Conservation (phyloP, 2,329 filamentous ascomycete genomes). For the Stemphylium beticola region DNA sequence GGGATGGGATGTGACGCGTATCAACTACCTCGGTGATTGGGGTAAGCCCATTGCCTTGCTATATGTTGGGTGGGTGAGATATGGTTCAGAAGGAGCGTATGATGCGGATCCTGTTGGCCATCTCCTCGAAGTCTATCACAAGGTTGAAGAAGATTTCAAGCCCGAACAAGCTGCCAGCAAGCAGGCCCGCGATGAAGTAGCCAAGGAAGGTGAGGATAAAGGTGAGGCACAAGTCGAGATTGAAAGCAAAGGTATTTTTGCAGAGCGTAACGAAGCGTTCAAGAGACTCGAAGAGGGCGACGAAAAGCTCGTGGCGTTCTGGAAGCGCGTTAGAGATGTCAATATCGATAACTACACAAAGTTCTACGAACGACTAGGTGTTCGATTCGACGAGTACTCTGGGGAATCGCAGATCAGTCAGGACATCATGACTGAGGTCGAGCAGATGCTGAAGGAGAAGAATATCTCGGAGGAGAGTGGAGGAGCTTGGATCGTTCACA, state of each 20-base stretch:
- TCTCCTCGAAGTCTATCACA: slow-evolving; percentile 72
- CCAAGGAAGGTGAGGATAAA: slow-evolving; percentile 59
- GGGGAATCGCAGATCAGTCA: slow-evolving; percentile 76
- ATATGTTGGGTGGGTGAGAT: slow-evolving; percentile 69
- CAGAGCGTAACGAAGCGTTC: slow-evolving; percentile 61
- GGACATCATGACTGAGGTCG: slow-evolving; percentile 69
- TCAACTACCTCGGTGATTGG: slow-evolving; percentile 75
- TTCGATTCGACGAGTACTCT: slow-evolving; percentile 73
- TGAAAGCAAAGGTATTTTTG: slow-evolving; percentile 40
- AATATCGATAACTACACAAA: slow-evolving; percentile 71
- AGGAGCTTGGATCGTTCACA: slow-evolving; percentile 76
- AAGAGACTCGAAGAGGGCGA: slow-evolving; percentile 75
- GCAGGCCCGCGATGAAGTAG: slow-evolving; percentile 58
- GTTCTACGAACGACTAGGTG: slow-evolving; percentile 73
- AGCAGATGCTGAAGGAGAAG: slow-evolving; percentile 67
- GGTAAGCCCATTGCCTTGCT: slow-evolving; percentile 68
- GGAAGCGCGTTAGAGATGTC: slow-evolving; percentile 70
- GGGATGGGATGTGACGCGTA: slow-evolving; percentile 66
- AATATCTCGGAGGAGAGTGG: slow-evolving; percentile 71
- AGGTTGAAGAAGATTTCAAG: slow-evolving; percentile 66
- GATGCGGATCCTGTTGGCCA: slow-evolving; percentile 71
- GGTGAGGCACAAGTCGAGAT: slow-evolving; percentile 36
- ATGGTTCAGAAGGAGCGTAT: slow-evolving; percentile 69
- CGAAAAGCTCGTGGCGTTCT: slow-evolving; percentile 64
- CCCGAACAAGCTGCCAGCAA: slow-evolving; percentile 62